Conservation (phyloP, 306 rosid species). For the Corylus avellana region DNA sequence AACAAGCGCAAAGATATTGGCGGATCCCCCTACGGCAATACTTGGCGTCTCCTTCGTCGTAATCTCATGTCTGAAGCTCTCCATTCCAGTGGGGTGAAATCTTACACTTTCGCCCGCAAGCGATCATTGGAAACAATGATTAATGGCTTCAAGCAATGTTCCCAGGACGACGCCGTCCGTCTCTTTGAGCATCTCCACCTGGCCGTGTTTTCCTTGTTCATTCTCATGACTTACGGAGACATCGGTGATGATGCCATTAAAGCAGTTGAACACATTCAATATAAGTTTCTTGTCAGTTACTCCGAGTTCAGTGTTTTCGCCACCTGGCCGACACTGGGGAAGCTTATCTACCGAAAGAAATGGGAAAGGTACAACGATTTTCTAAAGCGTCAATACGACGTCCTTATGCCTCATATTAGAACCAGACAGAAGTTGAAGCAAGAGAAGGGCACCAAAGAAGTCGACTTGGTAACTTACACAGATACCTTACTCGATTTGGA, state of each 20-base stretch:
- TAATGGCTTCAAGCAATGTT: neutral
- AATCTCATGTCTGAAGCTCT: neutral
- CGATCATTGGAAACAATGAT: neutral
- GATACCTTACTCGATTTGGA: conserved; percentile 6
- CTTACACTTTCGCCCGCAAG: neutral
- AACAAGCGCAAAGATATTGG: neutral
- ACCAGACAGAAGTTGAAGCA: neutral
- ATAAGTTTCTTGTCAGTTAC: neutral
- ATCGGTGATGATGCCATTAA: neutral
- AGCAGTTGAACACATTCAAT: neutral
- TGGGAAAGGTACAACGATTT: neutral
- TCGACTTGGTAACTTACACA: neutral
- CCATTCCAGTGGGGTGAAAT: neutral
- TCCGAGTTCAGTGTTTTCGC: neutral
- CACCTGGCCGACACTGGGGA: neutral
- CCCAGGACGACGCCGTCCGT: neutral
- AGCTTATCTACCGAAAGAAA: neutral
- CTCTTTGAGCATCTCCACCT: neutral
- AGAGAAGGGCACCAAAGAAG: neutral
- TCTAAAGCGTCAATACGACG: neutral
- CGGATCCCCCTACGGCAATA: neutral
- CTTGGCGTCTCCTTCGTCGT: neutral
- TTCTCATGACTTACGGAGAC: neutral
- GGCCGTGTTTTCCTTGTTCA: neutral
- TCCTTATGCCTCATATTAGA: neutral